Percentiles rank a stretch among this genome's conserved stretches.
Conservation (phyloP, 2,329 filamentous ascomycete species). For the Albifimbria verrucaria region DNA sequence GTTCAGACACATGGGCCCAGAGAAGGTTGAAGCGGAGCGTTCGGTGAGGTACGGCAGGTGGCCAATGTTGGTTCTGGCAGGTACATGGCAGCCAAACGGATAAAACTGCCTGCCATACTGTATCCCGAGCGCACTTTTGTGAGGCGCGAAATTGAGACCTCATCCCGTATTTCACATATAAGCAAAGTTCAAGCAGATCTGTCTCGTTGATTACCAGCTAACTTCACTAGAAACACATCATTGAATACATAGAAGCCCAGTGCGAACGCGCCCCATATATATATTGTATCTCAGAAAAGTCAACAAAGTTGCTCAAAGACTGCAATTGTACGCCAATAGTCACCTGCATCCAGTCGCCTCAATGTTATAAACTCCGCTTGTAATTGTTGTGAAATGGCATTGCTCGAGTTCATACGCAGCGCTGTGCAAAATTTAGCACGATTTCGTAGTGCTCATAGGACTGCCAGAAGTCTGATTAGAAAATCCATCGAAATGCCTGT, state of each 20-base stretch:
- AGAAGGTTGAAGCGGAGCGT: not conserved
- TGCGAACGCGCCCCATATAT: not conserved
- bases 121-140: not conserved
- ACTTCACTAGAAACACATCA: not conserved
- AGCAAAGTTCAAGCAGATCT: not conserved
- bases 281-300: too few species aligned
- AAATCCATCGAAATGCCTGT: too few species aligned
- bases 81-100: not conserved
- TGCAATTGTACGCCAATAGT: too few species aligned
- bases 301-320: too few species aligned
- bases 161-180: not conserved
- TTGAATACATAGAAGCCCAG: not conserved
- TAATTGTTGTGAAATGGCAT: too few species aligned
- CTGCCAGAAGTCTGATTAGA: too few species aligned
- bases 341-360: too few species aligned
- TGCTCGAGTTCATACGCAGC: too few species aligned
- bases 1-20: not conserved
- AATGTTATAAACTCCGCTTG: too few species aligned
- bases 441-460: too few species aligned
- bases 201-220: not conserved
- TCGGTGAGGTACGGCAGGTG: not conserved
- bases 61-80: conserved; percentile 1
- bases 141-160: not conserved
- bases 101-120: not conserved
- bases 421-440: too few species aligned